Evolutionary conservation across 371 early-diverging fungal genomes (phyloP), one percentile per base, ranked within the genome.

Genomic region (Chytridium lagenaria): DNA sequence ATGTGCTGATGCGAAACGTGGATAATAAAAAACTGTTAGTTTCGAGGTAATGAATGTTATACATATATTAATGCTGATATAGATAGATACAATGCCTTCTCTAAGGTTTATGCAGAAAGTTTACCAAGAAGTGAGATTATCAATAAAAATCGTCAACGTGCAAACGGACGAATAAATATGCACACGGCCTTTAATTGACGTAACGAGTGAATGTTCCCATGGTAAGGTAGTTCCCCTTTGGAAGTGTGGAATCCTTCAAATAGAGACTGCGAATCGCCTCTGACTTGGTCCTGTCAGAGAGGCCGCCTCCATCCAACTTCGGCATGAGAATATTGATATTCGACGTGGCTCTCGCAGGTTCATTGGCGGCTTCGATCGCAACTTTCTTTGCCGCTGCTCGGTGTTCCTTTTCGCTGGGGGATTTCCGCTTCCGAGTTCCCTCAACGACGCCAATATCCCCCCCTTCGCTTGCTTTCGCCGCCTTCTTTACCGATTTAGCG

Each of bases 131-230:
- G 5, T 52, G 12, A 7, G 55, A 5, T 5, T 15, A 26, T 15
- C 55, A 5, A n/a, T 52, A 5, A 26, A 10, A 26, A 52, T 23
- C 5, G 12, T 10, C 5, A 7, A 52, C 5, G 5, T 52, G 5
- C 55, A 52, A 52, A 52, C 26, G 55, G 26, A 52, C 5, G 55
- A 26, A 52, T 12, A 52, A n/a, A n/a, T n/a, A n/a, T n/a, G n/a
- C n/a, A 10, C 55, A 12, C 16, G n/a, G 16, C 26, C 49, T 15
- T 66, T 40, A 72, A 63, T 33, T 68, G 12, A 76, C 75, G 71
- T 90, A 91, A 2, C 92, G 86, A 71, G 85, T 91, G 69, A 90
- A 89, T n/a, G 92, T 91, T 0, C 90, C 92, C 77, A 86, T 85
- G 2, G 88, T 86, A 63, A 91, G 78, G 59, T 82, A 91, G 51